Percentiles rank a stretch among this genome's conserved stretches.
phyloP scores from a whole-genome alignment of 2,329 filamentous ascomycete species.

The Sporothrix brasiliensis region DNA sequence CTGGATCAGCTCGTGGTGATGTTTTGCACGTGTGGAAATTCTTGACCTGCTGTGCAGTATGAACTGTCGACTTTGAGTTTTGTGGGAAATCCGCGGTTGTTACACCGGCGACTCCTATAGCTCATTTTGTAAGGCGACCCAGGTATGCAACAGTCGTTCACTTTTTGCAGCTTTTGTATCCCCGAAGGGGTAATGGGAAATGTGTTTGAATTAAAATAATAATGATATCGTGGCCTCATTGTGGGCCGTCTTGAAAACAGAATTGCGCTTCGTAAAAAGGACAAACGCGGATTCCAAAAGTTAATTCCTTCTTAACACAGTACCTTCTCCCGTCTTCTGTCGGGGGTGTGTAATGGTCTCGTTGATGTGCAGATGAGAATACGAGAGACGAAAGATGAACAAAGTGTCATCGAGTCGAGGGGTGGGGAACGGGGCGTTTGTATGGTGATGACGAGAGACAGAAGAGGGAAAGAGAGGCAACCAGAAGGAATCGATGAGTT shows the following conservation, averaged over 20 bases:
- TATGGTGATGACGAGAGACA: not conserved
- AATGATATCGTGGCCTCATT: conserved; percentile 14
- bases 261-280: not conserved
- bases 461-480: conserved; percentile 4
- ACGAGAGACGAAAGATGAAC: not conserved
- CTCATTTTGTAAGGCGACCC: not conserved
- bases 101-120: not conserved
- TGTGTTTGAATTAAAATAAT: conserved; percentile 19
- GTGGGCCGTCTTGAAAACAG: not conserved
- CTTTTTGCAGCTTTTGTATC: not conserved
- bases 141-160: not conserved
- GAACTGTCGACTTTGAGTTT: too few species aligned
- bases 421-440: not conserved
- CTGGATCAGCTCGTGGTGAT: too few species aligned
- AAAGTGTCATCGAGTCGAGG: not conserved
- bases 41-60: too few species aligned
- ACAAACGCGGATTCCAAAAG: conserved; percentile 1
- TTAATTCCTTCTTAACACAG: not conserved
- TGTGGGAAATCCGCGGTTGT: too few species aligned
- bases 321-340: not conserved
- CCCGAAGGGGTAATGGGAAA: conserved; percentile 15
- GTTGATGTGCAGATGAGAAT: not conserved
- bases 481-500: not conserved
- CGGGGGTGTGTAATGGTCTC: not conserved
- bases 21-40: too few species aligned